A percentile compares a stretch with the other conserved stretches of the same genome.
phyloP scores from a whole-genome alignment of 2,329 filamentous ascomycete species.

The Fusarium azukiicola region DNA sequence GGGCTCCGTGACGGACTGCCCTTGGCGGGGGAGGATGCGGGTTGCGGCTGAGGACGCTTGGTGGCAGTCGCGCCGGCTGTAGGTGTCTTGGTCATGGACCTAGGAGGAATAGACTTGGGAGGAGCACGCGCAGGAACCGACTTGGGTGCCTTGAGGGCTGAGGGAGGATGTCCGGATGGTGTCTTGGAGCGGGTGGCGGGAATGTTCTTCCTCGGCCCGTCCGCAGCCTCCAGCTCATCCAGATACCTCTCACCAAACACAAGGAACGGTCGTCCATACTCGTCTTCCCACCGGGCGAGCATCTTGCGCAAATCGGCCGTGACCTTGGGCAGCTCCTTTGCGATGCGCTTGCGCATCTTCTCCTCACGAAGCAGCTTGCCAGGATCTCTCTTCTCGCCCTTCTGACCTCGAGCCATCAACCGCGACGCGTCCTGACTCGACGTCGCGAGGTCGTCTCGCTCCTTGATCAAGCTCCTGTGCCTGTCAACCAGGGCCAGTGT shows the following conservation, averaged over 20 bases:
- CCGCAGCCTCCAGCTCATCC: slow-evolving; percentile 87
- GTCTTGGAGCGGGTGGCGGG: slow-evolving; percentile 84
- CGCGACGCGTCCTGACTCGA: slow-evolving; percentile 98
- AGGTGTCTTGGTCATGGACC: slow-evolving; percentile 76
- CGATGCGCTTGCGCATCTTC: slow-evolving; percentile 98
- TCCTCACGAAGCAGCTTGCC: slow-evolving; percentile 96
- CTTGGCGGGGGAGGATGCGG: slow-evolving; percentile 49
- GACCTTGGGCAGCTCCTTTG: slow-evolving; percentile 97
- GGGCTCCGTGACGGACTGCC: slow-evolving; percentile 61
- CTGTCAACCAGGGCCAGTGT: slow-evolving; percentile 91
- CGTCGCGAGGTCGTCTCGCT: slow-evolving; percentile 92
- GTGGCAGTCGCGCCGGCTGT: slow-evolving; percentile 62
- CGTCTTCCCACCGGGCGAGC: slow-evolving; percentile 95
- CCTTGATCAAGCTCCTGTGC: slow-evolving; percentile 90
- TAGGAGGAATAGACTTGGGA: slow-evolving; percentile 61
- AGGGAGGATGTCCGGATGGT: slow-evolving; percentile 81
- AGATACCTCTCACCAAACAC: slow-evolving; percentile 96
- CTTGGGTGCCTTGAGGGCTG: slow-evolving; percentile 61
- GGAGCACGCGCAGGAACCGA: slow-evolving; percentile 54
- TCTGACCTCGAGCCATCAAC: slow-evolving; percentile 93
- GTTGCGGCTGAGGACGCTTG: slow-evolving; percentile 55
- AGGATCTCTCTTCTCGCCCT: slow-evolving; percentile 96
- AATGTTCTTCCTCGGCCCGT: slow-evolving; percentile 74
- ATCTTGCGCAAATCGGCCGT: slow-evolving; percentile 89
- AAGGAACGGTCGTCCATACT: slow-evolving; percentile 95